Evolutionary conservation across 805 yeast species (phyloP), one percentile per base, ranked within the genome.

Genomic region (Saccharomycopsis sp.): DNA sequence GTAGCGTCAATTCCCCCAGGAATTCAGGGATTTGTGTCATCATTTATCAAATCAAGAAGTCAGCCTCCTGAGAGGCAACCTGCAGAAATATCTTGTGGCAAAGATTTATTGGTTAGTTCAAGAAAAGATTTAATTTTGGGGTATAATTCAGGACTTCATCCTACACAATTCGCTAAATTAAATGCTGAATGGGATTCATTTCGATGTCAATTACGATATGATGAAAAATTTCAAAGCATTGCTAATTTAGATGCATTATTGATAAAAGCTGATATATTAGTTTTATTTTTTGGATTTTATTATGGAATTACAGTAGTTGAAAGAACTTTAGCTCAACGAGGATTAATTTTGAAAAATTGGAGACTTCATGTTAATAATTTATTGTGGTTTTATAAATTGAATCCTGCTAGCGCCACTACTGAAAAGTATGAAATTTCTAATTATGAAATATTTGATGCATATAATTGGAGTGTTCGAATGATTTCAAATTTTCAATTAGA

Each of bases 1-100:
- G 22, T 48, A 21, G 44, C 41, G 11, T 21, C 47, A 1, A 22
- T 45, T 20, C 61, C 64, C 16, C 62, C 63, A 8, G 64, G 64
- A 11, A 52, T 60, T n/a, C 63, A 60, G 35, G 59, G 59, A 41
- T 51, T 60, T 19, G 53, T 60, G 1, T 35, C 52, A 11, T 59
- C 62, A 2, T 58, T 54, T 46, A 55, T 58, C 14, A 20, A 31
- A 17, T n/a, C 39, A 4, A 16, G 40, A 22, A 27, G 17, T 16
- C 13, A 29, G 33, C 13, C 28, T n/a, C 29, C 29, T 9, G 11
- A 32, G 21, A 20, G 35, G 36, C 8, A 21, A 34, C 21, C 13
- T 3, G 32, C 17, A 8, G 16, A 9, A 9, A 34, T 44, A 8
- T 16, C 14, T 4, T 11, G 43, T 22, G 23, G 29, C 5, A 35